Percentiles rank a stretch among this genome's conserved stretches.
Conservation (phyloP, 352 stramenopile genomes). For the Phytophthora tubulina region DNA sequence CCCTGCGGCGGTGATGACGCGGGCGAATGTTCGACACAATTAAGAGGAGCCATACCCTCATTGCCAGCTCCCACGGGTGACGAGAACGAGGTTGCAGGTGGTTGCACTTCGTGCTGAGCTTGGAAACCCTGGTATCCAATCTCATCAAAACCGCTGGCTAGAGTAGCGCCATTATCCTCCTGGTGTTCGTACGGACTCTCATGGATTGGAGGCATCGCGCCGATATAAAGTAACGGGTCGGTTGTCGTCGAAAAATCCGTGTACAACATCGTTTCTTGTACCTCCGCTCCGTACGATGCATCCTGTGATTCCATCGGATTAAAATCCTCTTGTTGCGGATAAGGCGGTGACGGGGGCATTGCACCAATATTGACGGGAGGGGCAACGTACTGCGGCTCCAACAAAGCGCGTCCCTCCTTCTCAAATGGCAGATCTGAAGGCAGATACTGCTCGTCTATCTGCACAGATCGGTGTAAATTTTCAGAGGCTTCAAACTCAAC, state of each 20-base stretch:
- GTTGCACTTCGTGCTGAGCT: slow-evolving; percentile 16
- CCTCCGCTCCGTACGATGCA: background rate
- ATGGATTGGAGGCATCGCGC: slow-evolving; percentile 22
- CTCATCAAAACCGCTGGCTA: background rate
- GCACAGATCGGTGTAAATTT: background rate
- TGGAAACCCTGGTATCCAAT: slow-evolving; percentile 8
- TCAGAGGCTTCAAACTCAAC: background rate
- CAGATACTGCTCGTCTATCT: background rate
- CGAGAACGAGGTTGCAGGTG: background rate
- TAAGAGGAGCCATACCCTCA: background rate
- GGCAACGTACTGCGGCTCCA: slow-evolving; percentile 13
- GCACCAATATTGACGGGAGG: slow-evolving; percentile 17
- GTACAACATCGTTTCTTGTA: background rate
- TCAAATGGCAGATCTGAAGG: background rate
- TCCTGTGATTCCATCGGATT: background rate
- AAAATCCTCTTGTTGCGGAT: slow-evolving; percentile 8
- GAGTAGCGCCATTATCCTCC: background rate
- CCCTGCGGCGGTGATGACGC: background rate
- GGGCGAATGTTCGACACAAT: background rate
- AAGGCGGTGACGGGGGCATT: slow-evolving; percentile 7
- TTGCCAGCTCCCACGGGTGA: background rate
- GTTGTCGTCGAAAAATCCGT: slow-evolving; percentile 7
- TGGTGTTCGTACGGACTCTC: slow-evolving; percentile 29
- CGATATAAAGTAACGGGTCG: slow-evolving; percentile 23
- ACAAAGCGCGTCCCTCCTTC: background rate